Percentiles rank a stretch among this genome's conserved stretches.
These are phyloP conservation scores for Xylaria scruposa DNA, from an alignment of 495 filamentous ascomycete genomes.

Conservation along the genomic window DNA sequence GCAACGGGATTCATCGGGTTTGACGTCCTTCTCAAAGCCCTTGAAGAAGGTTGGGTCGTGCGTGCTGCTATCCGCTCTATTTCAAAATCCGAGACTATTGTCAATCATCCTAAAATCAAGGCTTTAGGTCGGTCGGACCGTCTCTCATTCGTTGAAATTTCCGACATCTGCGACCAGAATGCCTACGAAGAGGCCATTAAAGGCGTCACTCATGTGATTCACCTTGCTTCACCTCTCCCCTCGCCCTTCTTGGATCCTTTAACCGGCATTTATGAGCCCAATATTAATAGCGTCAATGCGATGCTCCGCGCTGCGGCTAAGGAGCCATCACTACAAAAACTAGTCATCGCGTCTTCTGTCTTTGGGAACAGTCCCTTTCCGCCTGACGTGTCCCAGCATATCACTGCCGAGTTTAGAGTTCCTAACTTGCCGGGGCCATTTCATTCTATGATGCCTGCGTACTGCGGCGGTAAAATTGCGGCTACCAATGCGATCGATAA, in stretches of 20 bases:
- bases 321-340: constrained; percentile 33
- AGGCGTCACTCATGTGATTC: constrained; percentile 54
- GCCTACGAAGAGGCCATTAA: constrained; percentile 55
- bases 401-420: neutral
- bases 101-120: constrained; percentile 35
- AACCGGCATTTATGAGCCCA: constrained; percentile 39
- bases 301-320: constrained; percentile 43
- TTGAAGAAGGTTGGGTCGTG: constrained; percentile 45
- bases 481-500: constrained; percentile 10
- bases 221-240: constrained; percentile 53
- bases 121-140: constrained; percentile 29
- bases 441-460: constrained; percentile 8
- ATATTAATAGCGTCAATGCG: constrained; percentile 27
- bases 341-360: constrained; percentile 46
- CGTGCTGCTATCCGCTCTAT: constrained; percentile 43
- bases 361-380: constrained; percentile 26
- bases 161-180: constrained; percentile 49
- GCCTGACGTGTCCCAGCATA: neutral
- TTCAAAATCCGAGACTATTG: constrained; percentile 35
- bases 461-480: constrained; percentile 9
- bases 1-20: constrained; percentile 46
- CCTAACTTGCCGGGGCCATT: neutral
- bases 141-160: constrained; percentile 48
- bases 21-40: constrained; percentile 36
- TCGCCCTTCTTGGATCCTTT: constrained; percentile 27